Conservation (phyloP, 1,139 yeast species). For the Yamadazyma sp. region DNA sequence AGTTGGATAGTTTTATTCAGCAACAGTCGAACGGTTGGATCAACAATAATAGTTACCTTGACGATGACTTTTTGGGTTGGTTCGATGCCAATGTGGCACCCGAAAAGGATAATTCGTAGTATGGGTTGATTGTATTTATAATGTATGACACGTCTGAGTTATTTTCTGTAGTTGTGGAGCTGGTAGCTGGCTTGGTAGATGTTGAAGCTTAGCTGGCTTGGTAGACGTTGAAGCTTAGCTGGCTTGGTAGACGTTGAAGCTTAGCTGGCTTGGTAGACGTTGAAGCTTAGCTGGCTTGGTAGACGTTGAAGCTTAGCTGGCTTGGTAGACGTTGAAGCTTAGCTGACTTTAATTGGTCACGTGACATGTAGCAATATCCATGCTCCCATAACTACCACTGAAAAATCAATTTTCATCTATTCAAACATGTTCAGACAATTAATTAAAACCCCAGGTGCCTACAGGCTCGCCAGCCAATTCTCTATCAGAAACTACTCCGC, state of each 20-base stretch:
- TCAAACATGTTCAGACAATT: slow-evolving; percentile 19
- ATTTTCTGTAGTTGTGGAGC: too few species aligned
- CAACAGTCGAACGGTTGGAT: slow-evolving; percentile 85
- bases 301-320: too few species aligned
- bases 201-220: too few species aligned
- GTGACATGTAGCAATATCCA: slow-evolving; percentile 12
- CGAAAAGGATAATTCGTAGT: slow-evolving; percentile 15
- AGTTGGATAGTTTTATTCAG: slow-evolving; percentile 61
- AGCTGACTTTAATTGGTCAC: too few species aligned
- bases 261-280: too few species aligned
- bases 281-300: too few species aligned
- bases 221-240: too few species aligned
- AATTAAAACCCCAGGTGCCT: slow-evolving; percentile 12
- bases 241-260: too few species aligned
- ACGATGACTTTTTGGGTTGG: slow-evolving; percentile 94
- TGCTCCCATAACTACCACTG: background rate
- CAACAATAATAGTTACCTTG: slow-evolving; percentile 56
- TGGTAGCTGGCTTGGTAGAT: too few species aligned
- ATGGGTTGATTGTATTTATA: background rate
- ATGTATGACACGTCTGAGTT: too few species aligned
- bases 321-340: too few species aligned
- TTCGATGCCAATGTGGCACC: slow-evolving; percentile 62
- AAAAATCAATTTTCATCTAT: too few species aligned
- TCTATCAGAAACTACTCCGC: slow-evolving; percentile 7
- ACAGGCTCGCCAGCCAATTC: slow-evolving; percentile 21